Evolutionary conservation across 2,329 filamentous ascomycete species (phyloP).

Genomic region (Xylariales sp.): DNA sequence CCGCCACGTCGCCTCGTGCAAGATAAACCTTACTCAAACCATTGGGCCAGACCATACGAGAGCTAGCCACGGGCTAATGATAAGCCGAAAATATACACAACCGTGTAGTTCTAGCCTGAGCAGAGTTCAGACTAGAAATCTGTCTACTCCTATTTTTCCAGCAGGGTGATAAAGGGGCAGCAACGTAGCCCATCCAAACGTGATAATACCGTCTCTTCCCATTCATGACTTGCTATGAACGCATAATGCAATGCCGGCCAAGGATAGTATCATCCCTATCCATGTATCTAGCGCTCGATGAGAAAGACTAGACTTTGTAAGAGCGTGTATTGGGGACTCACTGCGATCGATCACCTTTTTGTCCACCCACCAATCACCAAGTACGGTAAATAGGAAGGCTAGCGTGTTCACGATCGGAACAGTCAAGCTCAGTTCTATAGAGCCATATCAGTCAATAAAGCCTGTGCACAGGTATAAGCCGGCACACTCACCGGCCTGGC

Average conservation of each 20-base stretch:
- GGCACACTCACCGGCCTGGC: conserved; percentile 79
- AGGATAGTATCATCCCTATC: conserved; percentile 47
- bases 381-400: conserved; percentile 94
- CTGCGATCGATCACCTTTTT: conserved; percentile 87
- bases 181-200: background rate
- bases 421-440: conserved; percentile 85
- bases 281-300: conserved; percentile 45
- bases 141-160: background rate
- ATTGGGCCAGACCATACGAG: background rate
- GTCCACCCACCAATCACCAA: conserved; percentile 96
- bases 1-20: conserved; percentile 12
- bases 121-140: background rate
- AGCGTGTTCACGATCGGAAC: conserved; percentile 95
- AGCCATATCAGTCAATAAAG: conserved; percentile 15
- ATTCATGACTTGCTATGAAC: conserved; percentile 47
- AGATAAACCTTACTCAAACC: conserved; percentile 6
- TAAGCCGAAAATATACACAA: background rate
- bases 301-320: conserved; percentile 14
- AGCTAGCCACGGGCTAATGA: background rate
- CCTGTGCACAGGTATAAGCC: background rate
- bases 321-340: conserved; percentile 55
- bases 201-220: conserved; percentile 8
- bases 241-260: conserved; percentile 48
- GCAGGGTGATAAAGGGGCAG: background rate
- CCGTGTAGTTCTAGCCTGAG: background rate